Conservation (phyloP, 73 alveolate species). For the Uronychia setigera region DNA sequence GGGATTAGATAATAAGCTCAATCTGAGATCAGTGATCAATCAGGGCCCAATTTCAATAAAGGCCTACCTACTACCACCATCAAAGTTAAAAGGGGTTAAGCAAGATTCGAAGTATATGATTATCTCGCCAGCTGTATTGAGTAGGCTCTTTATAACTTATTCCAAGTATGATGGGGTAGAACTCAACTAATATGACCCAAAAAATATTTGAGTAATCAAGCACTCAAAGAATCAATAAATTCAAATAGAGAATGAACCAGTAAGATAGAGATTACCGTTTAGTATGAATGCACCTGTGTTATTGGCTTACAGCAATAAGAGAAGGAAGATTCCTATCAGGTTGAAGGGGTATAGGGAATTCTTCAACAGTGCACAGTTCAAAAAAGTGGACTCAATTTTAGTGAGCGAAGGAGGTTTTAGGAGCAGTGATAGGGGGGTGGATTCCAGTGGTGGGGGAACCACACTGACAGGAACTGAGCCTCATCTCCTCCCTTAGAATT, state of each 20-base stretch:
- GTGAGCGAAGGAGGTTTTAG: too few relatives aligned
- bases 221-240: not conserved
- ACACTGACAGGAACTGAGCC: too few relatives aligned
- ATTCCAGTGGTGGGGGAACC: too few relatives aligned
- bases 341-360: not conserved
- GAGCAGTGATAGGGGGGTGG: too few relatives aligned
- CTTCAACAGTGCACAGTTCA: not conserved
- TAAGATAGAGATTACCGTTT: not conserved
- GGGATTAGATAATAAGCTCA: not conserved
- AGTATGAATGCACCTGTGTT: not conserved
- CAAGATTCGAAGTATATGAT: not conserved
- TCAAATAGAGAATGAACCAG: not conserved
- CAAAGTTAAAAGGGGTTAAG: not conserved
- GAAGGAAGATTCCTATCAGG: not conserved
- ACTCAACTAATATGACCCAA: not conserved
- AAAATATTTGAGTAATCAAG: not conserved
- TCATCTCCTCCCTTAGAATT: too few relatives aligned
- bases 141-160: not conserved
- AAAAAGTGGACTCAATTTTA: not conserved
- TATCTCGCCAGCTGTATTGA: not conserved
- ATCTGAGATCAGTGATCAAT: not conserved
- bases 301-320: not conserved
- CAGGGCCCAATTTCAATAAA: not conserved
- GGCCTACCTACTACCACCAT: not conserved
- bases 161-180: not conserved